phyloP scores from a whole-genome alignment of 75 land plant genomes.

The Cunninghamia lanceolata region DNA sequence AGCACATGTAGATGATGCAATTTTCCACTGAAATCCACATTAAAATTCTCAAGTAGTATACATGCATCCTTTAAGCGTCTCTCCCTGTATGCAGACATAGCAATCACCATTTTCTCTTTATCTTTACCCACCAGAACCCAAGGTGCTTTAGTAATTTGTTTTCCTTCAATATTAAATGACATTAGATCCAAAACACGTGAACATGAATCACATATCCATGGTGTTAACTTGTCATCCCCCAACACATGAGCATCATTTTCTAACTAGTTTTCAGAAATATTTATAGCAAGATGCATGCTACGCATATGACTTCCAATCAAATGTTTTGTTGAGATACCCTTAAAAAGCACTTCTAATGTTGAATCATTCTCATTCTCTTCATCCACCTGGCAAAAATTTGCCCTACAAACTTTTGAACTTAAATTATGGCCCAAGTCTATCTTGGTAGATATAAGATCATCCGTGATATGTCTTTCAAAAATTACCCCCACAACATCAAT shows the following conservation, averaged over 20 bases:
- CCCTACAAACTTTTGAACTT: not conserved
- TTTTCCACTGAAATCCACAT: constrained; percentile 33
- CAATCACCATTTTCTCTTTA: constrained; percentile 24
- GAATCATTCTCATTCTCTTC: not conserved
- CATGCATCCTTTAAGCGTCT: constrained; percentile 39
- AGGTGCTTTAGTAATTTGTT: constrained; percentile 16
- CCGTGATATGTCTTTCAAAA: constrained; percentile 1
- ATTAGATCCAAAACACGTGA: constrained; percentile 26
- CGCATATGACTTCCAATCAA: not conserved
- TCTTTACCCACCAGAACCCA: constrained; percentile 33
- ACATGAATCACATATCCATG: constrained; percentile 43
- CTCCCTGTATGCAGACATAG: constrained; percentile 32
- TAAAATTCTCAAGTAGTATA: constrained; percentile 22
- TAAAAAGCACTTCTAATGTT: not conserved
- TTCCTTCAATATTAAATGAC: not conserved
- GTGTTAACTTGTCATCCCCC: constrained; percentile 12
- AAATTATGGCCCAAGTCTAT: not conserved
- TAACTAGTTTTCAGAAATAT: not conserved
- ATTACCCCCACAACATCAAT: not conserved
- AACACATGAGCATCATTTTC: not conserved
- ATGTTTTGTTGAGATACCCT: not conserved
- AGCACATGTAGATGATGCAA: not conserved
- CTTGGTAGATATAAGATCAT: not conserved
- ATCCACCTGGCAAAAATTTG: not conserved
- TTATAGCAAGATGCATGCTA: not conserved